A percentile compares a stretch with the other conserved stretches of the same genome.
Conservation (phyloP, 176 grass and related monocot species). For the Calamus simplicifolius region DNA sequence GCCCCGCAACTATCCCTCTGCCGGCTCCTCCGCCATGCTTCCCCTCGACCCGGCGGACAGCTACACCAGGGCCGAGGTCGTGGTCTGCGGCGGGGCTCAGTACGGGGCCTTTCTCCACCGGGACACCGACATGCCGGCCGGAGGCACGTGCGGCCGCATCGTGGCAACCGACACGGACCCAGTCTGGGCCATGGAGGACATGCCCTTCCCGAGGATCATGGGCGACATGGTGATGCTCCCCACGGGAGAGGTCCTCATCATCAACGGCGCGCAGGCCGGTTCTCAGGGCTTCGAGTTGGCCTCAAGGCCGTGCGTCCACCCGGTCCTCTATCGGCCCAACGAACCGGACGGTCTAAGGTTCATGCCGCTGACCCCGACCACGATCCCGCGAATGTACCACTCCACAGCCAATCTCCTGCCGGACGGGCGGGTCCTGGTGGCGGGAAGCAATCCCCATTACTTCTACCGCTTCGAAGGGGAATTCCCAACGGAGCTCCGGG, state of each 20-base stretch:
- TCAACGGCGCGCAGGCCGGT: slow-evolving; percentile 16
- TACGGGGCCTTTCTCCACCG: slow-evolving; percentile 17
- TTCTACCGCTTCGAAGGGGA: slow-evolving; percentile 15
- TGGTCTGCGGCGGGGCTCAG: slow-evolving; percentile 23
- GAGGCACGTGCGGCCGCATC: slow-evolving; percentile 14
- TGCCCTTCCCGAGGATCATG: slow-evolving; percentile 21
- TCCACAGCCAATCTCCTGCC: slow-evolving; percentile 21
- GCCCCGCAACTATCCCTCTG: slow-evolving; percentile 19
- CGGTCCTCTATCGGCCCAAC: slow-evolving; percentile 19
- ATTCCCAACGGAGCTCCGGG: slow-evolving; percentile 22
- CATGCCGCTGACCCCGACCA: slow-evolving; percentile 14
- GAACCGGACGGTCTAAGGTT: slow-evolving; percentile 15
- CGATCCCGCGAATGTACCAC: slow-evolving; percentile 19
- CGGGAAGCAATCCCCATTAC: slow-evolving; percentile 24
- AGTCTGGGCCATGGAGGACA: slow-evolving; percentile 18
- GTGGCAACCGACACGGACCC: slow-evolving; percentile 13
- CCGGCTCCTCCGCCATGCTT: slow-evolving; percentile 20
- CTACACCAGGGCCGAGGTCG: slow-evolving; percentile 18
- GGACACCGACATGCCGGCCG: neutral
- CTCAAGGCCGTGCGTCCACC: slow-evolving; percentile 8
- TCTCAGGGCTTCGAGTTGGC: slow-evolving; percentile 21
- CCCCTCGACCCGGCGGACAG: slow-evolving; percentile 1
- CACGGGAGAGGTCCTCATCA: slow-evolving; percentile 17
- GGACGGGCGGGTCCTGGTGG: slow-evolving; percentile 19
- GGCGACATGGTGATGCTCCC: slow-evolving; percentile 25